Conservation (phyloP, 257 asterid species). For the Solanum appendiculatum region DNA sequence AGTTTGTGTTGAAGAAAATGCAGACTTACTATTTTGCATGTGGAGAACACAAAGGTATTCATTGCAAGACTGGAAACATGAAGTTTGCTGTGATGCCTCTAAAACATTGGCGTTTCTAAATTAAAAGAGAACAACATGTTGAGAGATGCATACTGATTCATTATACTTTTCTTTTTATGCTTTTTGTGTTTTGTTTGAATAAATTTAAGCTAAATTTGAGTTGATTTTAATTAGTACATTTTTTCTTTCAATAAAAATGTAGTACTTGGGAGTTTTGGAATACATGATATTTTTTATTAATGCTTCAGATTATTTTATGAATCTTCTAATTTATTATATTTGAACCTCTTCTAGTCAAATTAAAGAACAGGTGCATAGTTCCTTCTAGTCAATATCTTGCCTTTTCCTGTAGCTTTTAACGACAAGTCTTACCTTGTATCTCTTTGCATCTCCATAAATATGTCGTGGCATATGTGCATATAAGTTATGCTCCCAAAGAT, state of each 20-base stretch:
- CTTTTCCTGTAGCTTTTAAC: background rate
- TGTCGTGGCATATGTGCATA: background rate
- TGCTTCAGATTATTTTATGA: background rate
- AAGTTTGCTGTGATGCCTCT: background rate
- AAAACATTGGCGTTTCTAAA: background rate
- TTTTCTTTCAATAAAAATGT: background rate
- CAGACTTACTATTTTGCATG: background rate
- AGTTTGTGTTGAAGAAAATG: background rate
- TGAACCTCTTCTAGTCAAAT: too few species aligned
- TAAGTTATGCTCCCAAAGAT: background rate
- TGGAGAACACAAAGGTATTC: background rate
- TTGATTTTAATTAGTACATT: background rate
- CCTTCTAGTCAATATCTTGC: background rate
- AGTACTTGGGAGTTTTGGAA: background rate
- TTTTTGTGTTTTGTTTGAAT: background rate
- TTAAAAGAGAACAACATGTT: background rate
- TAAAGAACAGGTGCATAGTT: too few species aligned
- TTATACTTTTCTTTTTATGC: background rate
- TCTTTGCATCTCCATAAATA: background rate
- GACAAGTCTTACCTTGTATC: background rate
- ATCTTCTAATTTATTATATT: background rate
- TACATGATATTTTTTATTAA: background rate
- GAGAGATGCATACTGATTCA: background rate
- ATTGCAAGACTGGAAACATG: background rate
- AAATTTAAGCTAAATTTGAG: background rate